phyloP scores from a whole-genome alignment of 23 red algal species.

The Gracilaria gracilis region DNA sequence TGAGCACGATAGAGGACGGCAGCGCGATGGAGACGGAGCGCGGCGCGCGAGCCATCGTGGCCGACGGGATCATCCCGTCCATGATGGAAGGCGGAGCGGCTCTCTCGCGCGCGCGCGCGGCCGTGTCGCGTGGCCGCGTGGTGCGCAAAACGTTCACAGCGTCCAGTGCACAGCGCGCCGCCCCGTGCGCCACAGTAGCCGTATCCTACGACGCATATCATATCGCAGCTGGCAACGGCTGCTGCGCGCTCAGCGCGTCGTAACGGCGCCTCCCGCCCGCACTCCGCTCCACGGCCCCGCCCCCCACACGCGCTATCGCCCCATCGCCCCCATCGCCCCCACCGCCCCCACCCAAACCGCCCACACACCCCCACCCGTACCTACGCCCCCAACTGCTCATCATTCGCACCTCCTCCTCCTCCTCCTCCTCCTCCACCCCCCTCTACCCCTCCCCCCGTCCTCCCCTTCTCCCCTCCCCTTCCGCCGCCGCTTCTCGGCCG shows the following conservation, averaged over 20 bases:
- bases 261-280: slow-evolving; percentile 41
- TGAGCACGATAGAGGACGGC: slow-evolving; percentile 88
- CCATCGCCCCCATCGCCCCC: slow-evolving; percentile 7
- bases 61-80: not conserved
- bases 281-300: not conserved
- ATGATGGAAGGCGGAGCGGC: too few relatives aligned
- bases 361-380: not conserved
- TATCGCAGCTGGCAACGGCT: slow-evolving; percentile 7
- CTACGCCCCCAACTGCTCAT: not conserved
- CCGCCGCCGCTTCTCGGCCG: not conserved
- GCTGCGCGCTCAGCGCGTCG: not conserved
- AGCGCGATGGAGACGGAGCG: slow-evolving; percentile 85
- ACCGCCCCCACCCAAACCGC: not conserved
- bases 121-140: not conserved
- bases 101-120: not conserved
- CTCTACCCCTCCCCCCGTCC: not conserved
- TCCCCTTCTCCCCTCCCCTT: not conserved
- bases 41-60: not conserved
- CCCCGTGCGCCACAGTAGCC: slow-evolving; percentile 36
- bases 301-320: not conserved
- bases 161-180: not conserved
- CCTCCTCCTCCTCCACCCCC: not conserved
- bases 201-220: too few relatives aligned
- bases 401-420: not conserved
- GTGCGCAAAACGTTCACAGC: not conserved